Conservation (phyloP, 2,329 filamentous ascomycete genomes). For the Arthrocladium fulminans region DNA sequence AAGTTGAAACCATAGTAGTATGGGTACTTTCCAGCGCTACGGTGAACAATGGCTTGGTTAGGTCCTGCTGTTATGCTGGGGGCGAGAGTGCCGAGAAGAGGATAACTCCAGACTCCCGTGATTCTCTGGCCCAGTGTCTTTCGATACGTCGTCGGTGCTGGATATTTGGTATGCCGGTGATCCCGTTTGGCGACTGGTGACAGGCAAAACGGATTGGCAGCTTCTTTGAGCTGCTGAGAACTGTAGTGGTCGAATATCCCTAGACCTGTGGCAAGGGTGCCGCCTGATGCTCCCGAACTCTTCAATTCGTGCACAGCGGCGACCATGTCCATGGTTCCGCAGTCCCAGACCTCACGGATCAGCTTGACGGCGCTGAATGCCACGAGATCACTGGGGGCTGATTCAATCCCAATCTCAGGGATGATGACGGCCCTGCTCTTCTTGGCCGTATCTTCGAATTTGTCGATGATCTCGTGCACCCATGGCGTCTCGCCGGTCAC, state of each 20-base stretch:
- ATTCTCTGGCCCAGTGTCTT: conserved; percentile 32
- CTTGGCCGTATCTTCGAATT: conserved; percentile 53
- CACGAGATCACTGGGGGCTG: conserved; percentile 50
- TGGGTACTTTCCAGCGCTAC: conserved; percentile 50
- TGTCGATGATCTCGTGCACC: conserved; percentile 53
- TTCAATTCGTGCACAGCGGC: conserved; percentile 48
- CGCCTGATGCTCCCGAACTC: conserved; percentile 45
- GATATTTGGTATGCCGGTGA: conserved; percentile 43
- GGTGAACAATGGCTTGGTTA: conserved; percentile 51
- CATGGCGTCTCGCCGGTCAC: conserved; percentile 57
- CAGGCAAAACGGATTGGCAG: conserved; percentile 17
- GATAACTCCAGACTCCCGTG: conserved; percentile 45
- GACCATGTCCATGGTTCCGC: conserved; percentile 44
- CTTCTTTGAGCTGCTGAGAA: conserved; percentile 12
- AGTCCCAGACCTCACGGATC: conserved; percentile 43
- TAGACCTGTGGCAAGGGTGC: conserved; percentile 59
- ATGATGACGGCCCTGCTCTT: conserved; percentile 54
- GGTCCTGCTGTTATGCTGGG: conserved; percentile 44
- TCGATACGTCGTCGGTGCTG: conserved; percentile 29
- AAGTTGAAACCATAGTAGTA: conserved; percentile 52
- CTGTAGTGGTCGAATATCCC: conserved; percentile 37
- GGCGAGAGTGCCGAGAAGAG: conserved; percentile 51
- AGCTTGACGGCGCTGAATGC: conserved; percentile 45
- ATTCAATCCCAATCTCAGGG: conserved; percentile 53
- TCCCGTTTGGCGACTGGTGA: conserved; percentile 32